Evolutionary conservation across 768 basidiomycete species (phyloP), one percentile per base, ranked within the genome.

Genomic region (Pholiota conissans): DNA sequence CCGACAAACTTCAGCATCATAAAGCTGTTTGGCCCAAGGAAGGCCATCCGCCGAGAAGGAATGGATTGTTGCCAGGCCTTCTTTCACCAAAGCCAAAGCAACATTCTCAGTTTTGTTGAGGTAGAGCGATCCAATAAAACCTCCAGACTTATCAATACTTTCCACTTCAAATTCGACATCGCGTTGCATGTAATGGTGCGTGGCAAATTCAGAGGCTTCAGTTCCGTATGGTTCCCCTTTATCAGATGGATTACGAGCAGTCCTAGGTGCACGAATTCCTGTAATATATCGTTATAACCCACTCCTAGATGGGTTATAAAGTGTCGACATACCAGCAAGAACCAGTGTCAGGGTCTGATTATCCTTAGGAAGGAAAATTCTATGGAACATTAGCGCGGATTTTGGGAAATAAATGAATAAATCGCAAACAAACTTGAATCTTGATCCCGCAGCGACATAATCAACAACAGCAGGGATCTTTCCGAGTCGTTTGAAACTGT

Each of bases 91-190:
- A n/a, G 85, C 73, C 35, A 95, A 77, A 1, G 95, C 97, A 37
- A 81, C 90, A 71, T 97, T 98, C 62, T 92, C 89, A 1, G 80
- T 85, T 69, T 93, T 96, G 72, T 90, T 90, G 63, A 90, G 55
- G 71, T 89, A 95, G 54, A 98, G 78, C 1, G 89, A 74, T 13
- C 95, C 95, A 62, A 98, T 95, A 73, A 96, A 98, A 3, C 97
- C 97, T 35, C 96, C 96, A 3, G 90, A 88, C 73, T 97, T 98
- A 77, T 99, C 96, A 14, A 89, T 84, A 14, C 83, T 82, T 57
- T 96, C 93, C 46, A 98, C 87, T 64, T 93, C 90, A 58, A 98
- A 87, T 71, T 99, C 96, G 5, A 93, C 87, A 66, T 99, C 96
- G 27, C 96, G 85, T 71, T 99, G 96, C 89, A 98, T 89, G 69